A percentile compares a stretch with the other conserved stretches of the same genome.
Conservation (phyloP, 2,329 filamentous ascomycete species). For the Calonectria honghensis region DNA sequence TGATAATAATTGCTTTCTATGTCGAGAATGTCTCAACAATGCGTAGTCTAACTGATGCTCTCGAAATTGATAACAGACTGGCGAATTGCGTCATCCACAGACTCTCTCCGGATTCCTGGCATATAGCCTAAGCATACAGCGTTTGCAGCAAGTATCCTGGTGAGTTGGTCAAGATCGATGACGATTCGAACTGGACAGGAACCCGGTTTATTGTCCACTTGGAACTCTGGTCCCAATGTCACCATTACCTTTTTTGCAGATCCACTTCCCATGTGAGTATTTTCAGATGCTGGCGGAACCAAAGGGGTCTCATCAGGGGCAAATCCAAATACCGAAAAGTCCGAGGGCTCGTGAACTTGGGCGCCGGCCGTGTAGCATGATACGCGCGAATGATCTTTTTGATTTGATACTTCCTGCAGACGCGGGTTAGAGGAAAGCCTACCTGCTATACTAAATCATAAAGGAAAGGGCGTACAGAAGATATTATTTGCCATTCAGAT, state of each 20-base stretch:
- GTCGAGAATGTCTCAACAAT: background rate
- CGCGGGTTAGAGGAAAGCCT: background rate
- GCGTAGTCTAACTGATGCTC: background rate
- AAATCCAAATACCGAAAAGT: conserved; percentile 4
- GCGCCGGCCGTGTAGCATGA: background rate
- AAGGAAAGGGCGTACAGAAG: background rate
- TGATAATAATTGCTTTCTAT: background rate
- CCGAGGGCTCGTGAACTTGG: background rate
- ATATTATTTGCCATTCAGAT: background rate
- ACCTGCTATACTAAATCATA: accelerated
- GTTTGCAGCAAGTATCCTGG: background rate
- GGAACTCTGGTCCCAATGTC: background rate
- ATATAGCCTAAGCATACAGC: conserved; percentile 8
- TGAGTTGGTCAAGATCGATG: conserved; percentile 9
- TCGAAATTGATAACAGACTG: conserved; percentile 7
- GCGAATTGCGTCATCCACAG: conserved; percentile 14
- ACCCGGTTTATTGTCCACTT: background rate
- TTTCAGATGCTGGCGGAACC: background rate
- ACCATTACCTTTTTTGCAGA: conserved; percentile 3
- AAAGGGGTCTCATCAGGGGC: background rate
- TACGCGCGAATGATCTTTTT: background rate
- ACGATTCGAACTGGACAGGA: conserved; percentile 4
- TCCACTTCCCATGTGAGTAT: background rate
- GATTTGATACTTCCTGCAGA: background rate
- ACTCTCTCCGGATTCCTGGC: conserved; percentile 23